phyloP scores from a whole-genome alignment of 1,284 basidiomycete genomes.

The Heterobasidion parviporum region DNA sequence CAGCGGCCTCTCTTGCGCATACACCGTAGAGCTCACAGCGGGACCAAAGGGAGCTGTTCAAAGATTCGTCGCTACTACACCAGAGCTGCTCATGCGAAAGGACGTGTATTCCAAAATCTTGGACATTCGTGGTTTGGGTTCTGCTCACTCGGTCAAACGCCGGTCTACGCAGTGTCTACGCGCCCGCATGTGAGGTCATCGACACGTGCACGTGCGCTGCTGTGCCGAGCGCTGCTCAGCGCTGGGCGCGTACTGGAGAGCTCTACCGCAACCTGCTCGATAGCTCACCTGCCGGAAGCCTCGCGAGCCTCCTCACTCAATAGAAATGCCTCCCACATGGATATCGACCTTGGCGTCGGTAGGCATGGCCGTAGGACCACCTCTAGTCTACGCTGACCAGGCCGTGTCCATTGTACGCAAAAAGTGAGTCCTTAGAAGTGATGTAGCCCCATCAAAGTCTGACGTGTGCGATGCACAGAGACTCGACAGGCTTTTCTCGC shows the following conservation, averaged over 20 bases:
- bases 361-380: constrained; percentile 69
- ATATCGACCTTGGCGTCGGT: constrained; percentile 49
- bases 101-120: too few relatives aligned
- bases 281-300: background rate
- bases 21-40: too few relatives aligned
- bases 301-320: too few relatives aligned
- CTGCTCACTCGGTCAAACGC: too few relatives aligned
- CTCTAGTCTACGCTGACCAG: constrained; percentile 77
- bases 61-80: too few relatives aligned
- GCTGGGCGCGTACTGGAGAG: background rate
- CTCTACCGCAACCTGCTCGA: background rate
- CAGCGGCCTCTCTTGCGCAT: too few relatives aligned
- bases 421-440: constrained; percentile 32
- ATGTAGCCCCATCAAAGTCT: background rate
- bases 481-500: constrained; percentile 77
- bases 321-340: constrained; percentile 33
- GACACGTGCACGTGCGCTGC: too few relatives aligned
- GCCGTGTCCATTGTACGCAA: constrained; percentile 65
- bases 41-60: too few relatives aligned
- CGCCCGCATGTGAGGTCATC: too few relatives aligned
- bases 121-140: too few relatives aligned
- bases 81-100: too few relatives aligned
- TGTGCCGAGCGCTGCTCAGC: background rate
- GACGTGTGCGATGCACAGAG: constrained; percentile 32
- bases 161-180: too few relatives aligned